phyloP scores from a whole-genome alignment of 352 stramenopile genomes.

The Phytopythium oedochilum region DNA sequence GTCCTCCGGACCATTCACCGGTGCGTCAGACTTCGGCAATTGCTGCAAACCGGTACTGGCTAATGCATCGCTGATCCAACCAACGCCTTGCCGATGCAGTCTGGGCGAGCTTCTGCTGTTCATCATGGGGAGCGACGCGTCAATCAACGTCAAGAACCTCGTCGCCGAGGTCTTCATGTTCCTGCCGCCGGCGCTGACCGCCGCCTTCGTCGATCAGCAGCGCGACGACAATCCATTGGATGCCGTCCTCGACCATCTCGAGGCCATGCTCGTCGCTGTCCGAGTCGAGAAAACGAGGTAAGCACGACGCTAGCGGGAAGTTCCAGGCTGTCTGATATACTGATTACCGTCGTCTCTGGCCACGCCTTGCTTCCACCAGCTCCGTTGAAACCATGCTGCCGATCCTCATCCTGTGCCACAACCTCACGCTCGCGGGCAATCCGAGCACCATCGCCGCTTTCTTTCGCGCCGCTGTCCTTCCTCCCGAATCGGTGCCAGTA shows the following conservation, averaged over 20 bases:
- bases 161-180: slow-evolving; percentile 63
- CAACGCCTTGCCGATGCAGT: slow-evolving; percentile 7
- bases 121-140: slow-evolving; percentile 25
- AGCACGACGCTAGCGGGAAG: neutral
- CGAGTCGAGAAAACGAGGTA: slow-evolving; percentile 63
- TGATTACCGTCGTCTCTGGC: neutral
- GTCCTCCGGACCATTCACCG: slow-evolving; percentile 20
- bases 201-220: slow-evolving; percentile 40
- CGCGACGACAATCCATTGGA: slow-evolving; percentile 9
- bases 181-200: slow-evolving; percentile 32
- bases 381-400: slow-evolving; percentile 43
- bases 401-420: slow-evolving; percentile 60
- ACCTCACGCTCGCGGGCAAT: slow-evolving; percentile 36
- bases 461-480: slow-evolving; percentile 41
- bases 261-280: slow-evolving; percentile 45
- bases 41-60: neutral
- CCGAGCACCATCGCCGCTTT: slow-evolving; percentile 19
- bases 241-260: slow-evolving; percentile 41
- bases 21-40: too few relatives aligned
- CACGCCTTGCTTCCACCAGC: slow-evolving; percentile 10
- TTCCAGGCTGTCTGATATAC: neutral
- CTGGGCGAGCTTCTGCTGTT: slow-evolving; percentile 44
- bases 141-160: slow-evolving; percentile 54
- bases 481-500: neutral
- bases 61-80: neutral